These are phyloP conservation scores for Pelomyxa schiedti DNA, from an alignment of 78 protist genomes.

Conservation along the genomic window DNA sequence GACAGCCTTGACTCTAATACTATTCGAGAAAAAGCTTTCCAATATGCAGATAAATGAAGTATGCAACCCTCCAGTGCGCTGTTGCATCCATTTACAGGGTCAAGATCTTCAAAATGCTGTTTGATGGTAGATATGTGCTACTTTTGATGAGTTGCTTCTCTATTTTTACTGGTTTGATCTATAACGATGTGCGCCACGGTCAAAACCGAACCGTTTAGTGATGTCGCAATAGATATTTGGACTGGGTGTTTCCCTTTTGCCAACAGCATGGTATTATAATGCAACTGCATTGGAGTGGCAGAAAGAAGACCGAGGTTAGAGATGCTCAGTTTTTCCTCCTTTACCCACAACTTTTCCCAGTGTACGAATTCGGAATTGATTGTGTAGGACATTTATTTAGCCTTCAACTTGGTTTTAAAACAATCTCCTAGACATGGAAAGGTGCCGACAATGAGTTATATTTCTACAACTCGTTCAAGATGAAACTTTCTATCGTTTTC, in stretches of 20 bases:
- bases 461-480: slow-evolving; percentile 95
- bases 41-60: slow-evolving; percentile 39
- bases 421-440: too few relatives aligned
- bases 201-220: slow-evolving; percentile 69
- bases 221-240: slow-evolving; percentile 54
- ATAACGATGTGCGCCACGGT: slow-evolving; percentile 82
- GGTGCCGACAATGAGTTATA: slow-evolving; percentile 77
- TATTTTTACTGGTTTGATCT: slow-evolving; percentile 90
- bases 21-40: slow-evolving; percentile 62
- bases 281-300: slow-evolving; percentile 27
- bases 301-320: too few relatives aligned
- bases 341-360: too few relatives aligned
- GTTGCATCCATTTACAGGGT: not conserved
- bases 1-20: slow-evolving; percentile 40
- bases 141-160: slow-evolving; percentile 94
- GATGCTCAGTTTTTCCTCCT: too few relatives aligned
- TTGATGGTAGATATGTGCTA: slow-evolving; percentile 93
- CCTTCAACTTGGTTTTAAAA: too few relatives aligned
- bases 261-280: slow-evolving; percentile 57
- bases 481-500: slow-evolving; percentile 93
- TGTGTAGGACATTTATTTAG: too few relatives aligned
- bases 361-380: too few relatives aligned
- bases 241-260: slow-evolving; percentile 39
- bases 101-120: slow-evolving; percentile 72
- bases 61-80: too few relatives aligned